Evolutionary conservation across 768 basidiomycete genomes (phyloP).

Genomic region (Chalciporus sphaerocephalus): DNA sequence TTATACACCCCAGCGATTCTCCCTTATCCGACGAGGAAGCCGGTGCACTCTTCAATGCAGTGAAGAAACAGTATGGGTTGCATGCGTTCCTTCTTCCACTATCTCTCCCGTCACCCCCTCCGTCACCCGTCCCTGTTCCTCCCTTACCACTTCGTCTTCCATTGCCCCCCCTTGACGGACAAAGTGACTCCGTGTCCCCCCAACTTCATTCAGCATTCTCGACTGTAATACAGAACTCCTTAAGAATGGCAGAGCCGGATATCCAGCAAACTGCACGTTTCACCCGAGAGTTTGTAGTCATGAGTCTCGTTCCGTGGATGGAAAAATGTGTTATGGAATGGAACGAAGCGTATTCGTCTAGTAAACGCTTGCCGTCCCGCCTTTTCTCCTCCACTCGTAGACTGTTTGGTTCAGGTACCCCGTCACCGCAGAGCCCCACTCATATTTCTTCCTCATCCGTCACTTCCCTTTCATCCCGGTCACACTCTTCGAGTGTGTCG

Average conservation of each 20-base stretch:
- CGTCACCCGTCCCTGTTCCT: conserved; percentile 65
- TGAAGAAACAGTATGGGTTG: conserved; percentile 82
- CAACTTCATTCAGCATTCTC: conserved; percentile 1
- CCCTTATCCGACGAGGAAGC: conserved; percentile 75
- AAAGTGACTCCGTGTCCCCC: conserved; percentile 11
- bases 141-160: conserved; percentile 65
- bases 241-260: conserved; percentile 65
- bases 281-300: conserved; percentile 81
- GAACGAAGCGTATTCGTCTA: conserved; percentile 85
- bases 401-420: conserved; percentile 64
- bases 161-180: conserved; percentile 32
- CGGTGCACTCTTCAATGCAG: conserved; percentile 74
- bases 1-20: conserved; percentile 70
- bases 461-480: conserved; percentile 33
- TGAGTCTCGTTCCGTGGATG: conserved; percentile 95
- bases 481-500: conserved; percentile 37
- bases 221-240: conserved; percentile 22
- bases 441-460: conserved; percentile 37
- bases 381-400: conserved; percentile 84
- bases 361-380: conserved; percentile 73
- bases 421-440: conserved; percentile 43
- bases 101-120: conserved; percentile 55
- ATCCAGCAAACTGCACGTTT: conserved; percentile 73
- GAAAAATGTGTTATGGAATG: conserved; percentile 90
- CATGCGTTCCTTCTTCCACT: conserved; percentile 70